A percentile compares a stretch with the other conserved stretches of the same genome.
These are phyloP conservation scores for Serpula lacrymans DNA, from an alignment of 768 basidiomycete species.

Conservation along the genomic window DNA sequence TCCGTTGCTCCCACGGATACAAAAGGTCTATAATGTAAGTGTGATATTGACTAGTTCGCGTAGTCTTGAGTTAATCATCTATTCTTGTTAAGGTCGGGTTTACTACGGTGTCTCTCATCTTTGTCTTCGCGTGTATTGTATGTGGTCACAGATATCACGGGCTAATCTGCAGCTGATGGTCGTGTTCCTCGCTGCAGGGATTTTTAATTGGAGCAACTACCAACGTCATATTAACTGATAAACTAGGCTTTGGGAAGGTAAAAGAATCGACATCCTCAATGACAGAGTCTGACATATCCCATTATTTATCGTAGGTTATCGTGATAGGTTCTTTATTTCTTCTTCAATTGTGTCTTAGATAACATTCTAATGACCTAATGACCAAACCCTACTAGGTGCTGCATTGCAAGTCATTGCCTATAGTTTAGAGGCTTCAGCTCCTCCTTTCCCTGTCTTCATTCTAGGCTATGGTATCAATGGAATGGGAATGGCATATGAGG, in stretches of 20 bases:
- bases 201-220: conserved; percentile 29
- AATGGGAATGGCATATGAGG: conserved; percentile 44
- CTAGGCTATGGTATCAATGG: conserved; percentile 42
- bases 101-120: conserved; percentile 39
- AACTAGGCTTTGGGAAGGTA: conserved; percentile 34
- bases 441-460: conserved; percentile 44
- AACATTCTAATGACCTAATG: background rate
- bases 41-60: too few species aligned
- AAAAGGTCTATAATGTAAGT: conserved; percentile 32
- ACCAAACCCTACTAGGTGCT: conserved; percentile 16
- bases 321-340: conserved; percentile 18
- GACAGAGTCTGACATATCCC: too few species aligned
- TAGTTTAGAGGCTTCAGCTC: conserved; percentile 35
- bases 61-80: background rate
- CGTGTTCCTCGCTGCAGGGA: conserved; percentile 17
- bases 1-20: conserved; percentile 37
- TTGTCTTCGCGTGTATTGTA: conserved; percentile 38
- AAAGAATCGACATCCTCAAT: too few species aligned
- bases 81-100: conserved; percentile 33
- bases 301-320: conserved; percentile 16
- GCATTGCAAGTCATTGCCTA: conserved; percentile 28
- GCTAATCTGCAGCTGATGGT: background rate
- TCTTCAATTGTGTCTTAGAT: background rate
- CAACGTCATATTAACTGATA: conserved; percentile 25
- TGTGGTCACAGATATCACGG: conserved; percentile 8